These are phyloP conservation scores for Colletotrichum orbiculare DNA, from an alignment of 2,329 filamentous ascomycete genomes.

Conservation along the genomic window DNA sequence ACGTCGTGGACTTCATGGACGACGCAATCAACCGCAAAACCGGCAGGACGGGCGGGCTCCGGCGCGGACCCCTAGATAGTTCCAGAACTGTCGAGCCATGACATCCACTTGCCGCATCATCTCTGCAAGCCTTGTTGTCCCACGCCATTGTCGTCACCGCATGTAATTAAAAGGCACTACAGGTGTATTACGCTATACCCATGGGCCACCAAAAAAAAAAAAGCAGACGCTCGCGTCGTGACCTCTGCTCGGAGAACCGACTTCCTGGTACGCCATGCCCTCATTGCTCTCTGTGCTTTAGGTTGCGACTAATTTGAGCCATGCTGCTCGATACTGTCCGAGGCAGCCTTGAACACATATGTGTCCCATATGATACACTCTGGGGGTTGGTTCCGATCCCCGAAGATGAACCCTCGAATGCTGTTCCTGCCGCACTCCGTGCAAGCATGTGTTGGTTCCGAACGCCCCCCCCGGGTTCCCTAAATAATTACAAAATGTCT, in stretches of 20 bases:
- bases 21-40: constrained; percentile 52
- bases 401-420: background rate
- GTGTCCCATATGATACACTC: constrained; percentile 20
- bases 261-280: constrained; percentile 22
- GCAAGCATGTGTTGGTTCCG: constrained; percentile 12
- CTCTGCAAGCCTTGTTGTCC: background rate
- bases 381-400: constrained; percentile 1
- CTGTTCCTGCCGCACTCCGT: constrained; percentile 2
- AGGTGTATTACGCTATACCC: no score
- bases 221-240: constrained; percentile 24
- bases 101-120: background rate
- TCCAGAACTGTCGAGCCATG: constrained; percentile 14
- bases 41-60: constrained; percentile 30
- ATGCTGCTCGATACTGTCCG: background rate
- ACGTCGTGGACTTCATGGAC: constrained; percentile 71
- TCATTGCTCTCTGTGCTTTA: constrained; percentile 4
- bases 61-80: constrained; percentile 21
- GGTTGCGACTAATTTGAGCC: background rate
- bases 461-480: constrained; percentile 21
- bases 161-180: no score
- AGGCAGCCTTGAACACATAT: background rate
- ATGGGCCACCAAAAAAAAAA: background rate
- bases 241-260: constrained; percentile 2
- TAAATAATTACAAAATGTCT: constrained; percentile 22
- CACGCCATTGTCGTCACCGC: no score